Evolutionary conservation across 768 basidiomycete species (phyloP).

Genomic region (Mycena indigotica): DNA sequence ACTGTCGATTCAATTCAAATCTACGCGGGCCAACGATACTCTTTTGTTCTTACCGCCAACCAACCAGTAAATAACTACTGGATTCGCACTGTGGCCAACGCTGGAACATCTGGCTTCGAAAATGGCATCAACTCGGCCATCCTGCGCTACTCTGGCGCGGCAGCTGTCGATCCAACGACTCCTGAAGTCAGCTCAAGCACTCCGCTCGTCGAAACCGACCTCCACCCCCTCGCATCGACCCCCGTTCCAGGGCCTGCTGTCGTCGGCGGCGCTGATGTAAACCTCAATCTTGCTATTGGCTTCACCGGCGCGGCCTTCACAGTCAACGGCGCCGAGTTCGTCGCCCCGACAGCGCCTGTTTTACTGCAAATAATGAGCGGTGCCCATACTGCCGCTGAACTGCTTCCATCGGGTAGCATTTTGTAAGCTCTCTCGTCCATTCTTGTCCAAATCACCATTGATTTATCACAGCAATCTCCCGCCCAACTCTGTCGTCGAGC

Average conservation of each 20-base stretch:
- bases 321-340: conserved; percentile 9
- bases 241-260: conserved; percentile 31
- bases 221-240: conserved; percentile 29
- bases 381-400: conserved; percentile 25
- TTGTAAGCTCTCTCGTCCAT: conserved; percentile 9
- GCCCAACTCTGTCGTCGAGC: background rate
- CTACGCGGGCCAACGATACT: background rate
- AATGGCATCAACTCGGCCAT: no score
- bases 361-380: conserved; percentile 29
- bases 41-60: background rate
- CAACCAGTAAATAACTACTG: conserved; percentile 15
- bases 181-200: background rate
- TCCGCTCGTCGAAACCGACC: conserved; percentile 11
- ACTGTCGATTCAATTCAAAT: background rate
- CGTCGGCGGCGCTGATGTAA: conserved; percentile 32
- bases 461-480: background rate
- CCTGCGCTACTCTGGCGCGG: conserved; percentile 15
- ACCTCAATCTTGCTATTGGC: conserved; percentile 1
- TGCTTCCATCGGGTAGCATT: conserved; percentile 28
- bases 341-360: conserved; percentile 2
- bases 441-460: background rate
- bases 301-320: background rate
- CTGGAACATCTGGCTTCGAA: conserved; percentile 5
- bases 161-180: background rate
- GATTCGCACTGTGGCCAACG: conserved; percentile 11